Conservation (phyloP, 2,329 filamentous ascomycete genomes). For the Penicillium frequentans region DNA sequence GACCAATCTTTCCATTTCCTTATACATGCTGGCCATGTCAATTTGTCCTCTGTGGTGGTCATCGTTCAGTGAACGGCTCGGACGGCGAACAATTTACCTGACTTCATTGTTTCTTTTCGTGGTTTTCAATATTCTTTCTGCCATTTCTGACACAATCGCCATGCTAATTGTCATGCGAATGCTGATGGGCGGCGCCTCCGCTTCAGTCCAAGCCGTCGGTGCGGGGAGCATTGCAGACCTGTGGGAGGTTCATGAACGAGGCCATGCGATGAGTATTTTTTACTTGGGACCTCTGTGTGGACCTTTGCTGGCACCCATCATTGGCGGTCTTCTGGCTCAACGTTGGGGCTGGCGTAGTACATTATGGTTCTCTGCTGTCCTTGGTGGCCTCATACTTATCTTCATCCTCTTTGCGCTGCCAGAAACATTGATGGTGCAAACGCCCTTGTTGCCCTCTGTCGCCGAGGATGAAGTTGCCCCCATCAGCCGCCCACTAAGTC, state of each 20-base stretch:
- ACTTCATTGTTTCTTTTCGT: constrained; percentile 71
- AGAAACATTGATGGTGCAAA: constrained; percentile 39
- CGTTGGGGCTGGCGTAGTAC: constrained; percentile 72
- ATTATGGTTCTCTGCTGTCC: constrained; percentile 74
- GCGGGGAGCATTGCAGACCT: constrained; percentile 81
- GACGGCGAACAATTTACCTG: constrained; percentile 76
- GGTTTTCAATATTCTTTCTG: constrained; percentile 68
- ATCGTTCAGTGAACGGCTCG: constrained; percentile 70
- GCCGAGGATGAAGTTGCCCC: constrained; percentile 20
- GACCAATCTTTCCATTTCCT: constrained; percentile 72
- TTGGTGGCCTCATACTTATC: constrained; percentile 53
- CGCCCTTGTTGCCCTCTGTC: constrained; percentile 29
- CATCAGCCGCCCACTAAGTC: constrained; percentile 39
- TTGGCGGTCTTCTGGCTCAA: constrained; percentile 72
- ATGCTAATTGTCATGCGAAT: constrained; percentile 79
- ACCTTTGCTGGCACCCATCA: constrained; percentile 71
- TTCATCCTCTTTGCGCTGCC: constrained; percentile 47
- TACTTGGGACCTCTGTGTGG: constrained; percentile 77
- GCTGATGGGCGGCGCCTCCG: constrained; percentile 72
- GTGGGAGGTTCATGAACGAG: constrained; percentile 72
- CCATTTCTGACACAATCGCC: constrained; percentile 66
- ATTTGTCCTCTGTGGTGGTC: constrained; percentile 89
- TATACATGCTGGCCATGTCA: constrained; percentile 81
- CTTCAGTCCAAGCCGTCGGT: constrained; percentile 78
- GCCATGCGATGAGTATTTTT: constrained; percentile 78